Conservation (phyloP, 441 rosid genomes). For the Gossypium aridum region DNA sequence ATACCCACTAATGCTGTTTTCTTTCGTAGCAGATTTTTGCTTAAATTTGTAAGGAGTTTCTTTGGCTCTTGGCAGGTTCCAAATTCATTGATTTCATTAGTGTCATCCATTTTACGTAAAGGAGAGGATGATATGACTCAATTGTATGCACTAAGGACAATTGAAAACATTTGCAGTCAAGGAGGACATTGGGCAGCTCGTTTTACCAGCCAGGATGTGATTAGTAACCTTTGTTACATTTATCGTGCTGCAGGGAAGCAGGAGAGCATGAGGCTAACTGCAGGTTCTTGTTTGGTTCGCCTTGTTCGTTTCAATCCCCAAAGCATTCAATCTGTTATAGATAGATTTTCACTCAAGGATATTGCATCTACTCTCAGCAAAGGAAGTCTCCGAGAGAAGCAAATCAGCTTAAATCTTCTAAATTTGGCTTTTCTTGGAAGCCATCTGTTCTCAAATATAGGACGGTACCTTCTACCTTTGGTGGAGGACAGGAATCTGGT, state of each 20-base stretch:
- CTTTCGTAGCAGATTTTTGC: slow-evolving; percentile 1
- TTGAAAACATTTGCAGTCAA: slow-evolving; percentile 92
- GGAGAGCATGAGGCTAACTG: slow-evolving; percentile 88
- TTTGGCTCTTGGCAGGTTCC: slow-evolving; percentile 55
- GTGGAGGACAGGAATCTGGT: slow-evolving; percentile 79
- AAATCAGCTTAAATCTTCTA: slow-evolving; percentile 80
- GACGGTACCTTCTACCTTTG: slow-evolving; percentile 68
- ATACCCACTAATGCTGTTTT: slow-evolving; percentile 1
- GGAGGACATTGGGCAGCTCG: slow-evolving; percentile 85
- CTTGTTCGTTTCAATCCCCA: slow-evolving; percentile 80
- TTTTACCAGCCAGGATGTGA: slow-evolving; percentile 84
- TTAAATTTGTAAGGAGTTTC: background rate
- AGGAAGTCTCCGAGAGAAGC: slow-evolving; percentile 91
- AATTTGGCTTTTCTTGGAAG: slow-evolving; percentile 80
- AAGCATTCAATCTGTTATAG: slow-evolving; percentile 64
- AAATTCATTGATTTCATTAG: slow-evolving; percentile 86
- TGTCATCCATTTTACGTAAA: slow-evolving; percentile 80
- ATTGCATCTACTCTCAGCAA: slow-evolving; percentile 67
- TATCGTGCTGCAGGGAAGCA: slow-evolving; percentile 84
- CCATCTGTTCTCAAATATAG: slow-evolving; percentile 62
- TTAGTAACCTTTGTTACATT: slow-evolving; percentile 79
- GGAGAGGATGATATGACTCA: slow-evolving; percentile 97
- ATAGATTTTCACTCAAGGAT: slow-evolving; percentile 78
- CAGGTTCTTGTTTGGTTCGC: slow-evolving; percentile 97
- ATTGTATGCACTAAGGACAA: slow-evolving; percentile 88